phyloP scores from a whole-genome alignment of 441 rosid species.

The Brassica hybrid region DNA sequence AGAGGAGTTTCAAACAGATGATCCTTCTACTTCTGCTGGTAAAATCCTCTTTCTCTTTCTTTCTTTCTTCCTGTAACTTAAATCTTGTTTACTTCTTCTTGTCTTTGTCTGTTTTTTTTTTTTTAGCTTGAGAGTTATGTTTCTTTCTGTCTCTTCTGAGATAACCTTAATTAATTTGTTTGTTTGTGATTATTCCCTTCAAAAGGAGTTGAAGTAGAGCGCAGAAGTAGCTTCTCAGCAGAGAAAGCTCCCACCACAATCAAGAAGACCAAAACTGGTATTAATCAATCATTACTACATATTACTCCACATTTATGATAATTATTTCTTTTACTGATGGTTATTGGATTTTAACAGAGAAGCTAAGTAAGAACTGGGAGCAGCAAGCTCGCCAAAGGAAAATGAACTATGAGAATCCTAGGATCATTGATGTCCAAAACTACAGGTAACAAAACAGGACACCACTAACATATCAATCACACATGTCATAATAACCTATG shows the following conservation, averaged over 20 bases:
- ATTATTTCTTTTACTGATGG: too few relatives aligned
- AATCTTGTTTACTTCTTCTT: conserved; percentile 26
- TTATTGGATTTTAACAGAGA: too few relatives aligned
- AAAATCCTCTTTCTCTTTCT: conserved; percentile 17
- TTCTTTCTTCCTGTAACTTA: not conserved
- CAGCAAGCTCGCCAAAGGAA: conserved; percentile 67
- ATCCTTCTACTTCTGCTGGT: conserved; percentile 57
- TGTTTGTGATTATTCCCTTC: conserved; percentile 20
- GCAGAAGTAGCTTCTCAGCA: conserved; percentile 83
- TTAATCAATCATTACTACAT: not conserved
- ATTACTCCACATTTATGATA: conserved; percentile 1
- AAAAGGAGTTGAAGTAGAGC: conserved; percentile 71
- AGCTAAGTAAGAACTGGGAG: conserved; percentile 60
- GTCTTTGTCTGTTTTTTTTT: conserved; percentile 6
- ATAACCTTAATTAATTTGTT: not conserved
- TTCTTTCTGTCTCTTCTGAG: conserved; percentile 37
- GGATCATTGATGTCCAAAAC: conserved; percentile 94
- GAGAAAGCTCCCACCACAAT: conserved; percentile 84
- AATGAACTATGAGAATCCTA: conserved; percentile 87
- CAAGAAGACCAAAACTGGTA: conserved; percentile 87
- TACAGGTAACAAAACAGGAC: conserved; percentile 55
- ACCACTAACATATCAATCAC: too few relatives aligned
- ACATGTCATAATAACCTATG: not conserved
- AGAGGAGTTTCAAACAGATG: conserved; percentile 89
- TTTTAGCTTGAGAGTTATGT: conserved; percentile 22